Evolutionary conservation across 805 yeast genomes (phyloP), one percentile per base, ranked within the genome.

Genomic region (Cyberlindnera lachancei): DNA sequence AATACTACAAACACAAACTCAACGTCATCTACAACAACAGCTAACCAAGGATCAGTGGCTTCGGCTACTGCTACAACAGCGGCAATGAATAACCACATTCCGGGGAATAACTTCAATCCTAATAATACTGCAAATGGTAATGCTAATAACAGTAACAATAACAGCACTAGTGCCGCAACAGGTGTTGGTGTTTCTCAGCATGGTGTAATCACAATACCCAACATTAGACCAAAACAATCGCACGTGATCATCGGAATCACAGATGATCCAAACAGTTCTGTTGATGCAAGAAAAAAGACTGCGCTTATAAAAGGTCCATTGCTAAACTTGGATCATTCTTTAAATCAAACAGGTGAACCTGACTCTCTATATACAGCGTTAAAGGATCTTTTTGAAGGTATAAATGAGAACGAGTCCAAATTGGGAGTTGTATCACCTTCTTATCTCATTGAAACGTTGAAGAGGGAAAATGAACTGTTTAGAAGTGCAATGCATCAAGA

Each of bases 401-500:
- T 90, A 68, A 66, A 74, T 6, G 96, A 86, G 55, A 74, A 78
- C 52, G 59, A 61, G 31, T 66, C 80, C 5, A 64, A 69, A 15
- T 75, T 72, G 2, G 97, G 97, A 5, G 84, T 92, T 2, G 88
- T 86, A 0, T 82, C 95, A 2, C 96, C 97, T 0, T 62, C 66
- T 18, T 69, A 73, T 44, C 70, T 92, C 30, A 73, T 92, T 27
- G 79, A 75, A 28, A 79, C 79, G 33, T 63, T 90, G 34, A 90
- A 86, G 54, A 71, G 71, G 35, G 88, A 84, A 43, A 92, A 90
- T 53, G 83, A 78, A 45, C 62, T 90, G 47, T 92, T 92, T 56
- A 66, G 95, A 40, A 79, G 86, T 36, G 77, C 83, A 26, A 88
- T 87, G 95, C 98, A 92, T 55, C 98, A 92, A 53, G 98, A 92